Base-by-base conservation (phyloP, 106 monocot species). In the Dendrobium chrysotoxum region DNA sequence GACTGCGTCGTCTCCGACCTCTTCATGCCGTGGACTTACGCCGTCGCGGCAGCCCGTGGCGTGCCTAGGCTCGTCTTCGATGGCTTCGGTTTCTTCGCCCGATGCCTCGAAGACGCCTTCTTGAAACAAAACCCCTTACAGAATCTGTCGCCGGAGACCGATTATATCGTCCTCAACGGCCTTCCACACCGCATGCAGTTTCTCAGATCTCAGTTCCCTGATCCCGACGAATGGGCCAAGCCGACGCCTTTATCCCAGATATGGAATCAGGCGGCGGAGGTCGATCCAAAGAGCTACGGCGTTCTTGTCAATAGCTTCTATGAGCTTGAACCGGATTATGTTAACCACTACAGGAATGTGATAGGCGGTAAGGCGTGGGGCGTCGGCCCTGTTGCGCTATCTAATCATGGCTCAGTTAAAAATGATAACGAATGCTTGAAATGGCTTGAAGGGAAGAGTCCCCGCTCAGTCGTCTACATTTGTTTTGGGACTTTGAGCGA, bases 21-120 rank as follows among this genome's bases (percentile, higher is more conserved):
- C n/a, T 83, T 79, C 72, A 61, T 78, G 55, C 77, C 82, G 23
- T 91, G 88, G 86, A 78, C 88, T 15, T 31, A 61, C 54, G 80
- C 79, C 25, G 66, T 64, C n/a, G 81, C 83, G 9, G 12, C 26
- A 1, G 79, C 58, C 40, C 75, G 67, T 2, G 67, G 75, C 18
- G 55, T 91, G 0, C 88, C 86, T 4, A 46, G 84, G n/a, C 6
- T 91, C 23, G 38, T 84, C 53, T 91, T 91, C 85, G 81, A 80
- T 1, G 86, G 85, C 12, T 53, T 28, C 23, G 44, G 72, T 72
- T 79, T 77, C 79, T 81, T 86, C 75, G 2, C 81, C 15, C 76
- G 30, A 0, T 78, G 26, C 74, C 41, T 35, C 5, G 42, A 44
- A 40, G 17, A 45, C 40, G 44, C 54, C 64, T 0, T 74, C 25